Conservation (phyloP, 306 rosid species). For the Castanopsis chinensis region DNA sequence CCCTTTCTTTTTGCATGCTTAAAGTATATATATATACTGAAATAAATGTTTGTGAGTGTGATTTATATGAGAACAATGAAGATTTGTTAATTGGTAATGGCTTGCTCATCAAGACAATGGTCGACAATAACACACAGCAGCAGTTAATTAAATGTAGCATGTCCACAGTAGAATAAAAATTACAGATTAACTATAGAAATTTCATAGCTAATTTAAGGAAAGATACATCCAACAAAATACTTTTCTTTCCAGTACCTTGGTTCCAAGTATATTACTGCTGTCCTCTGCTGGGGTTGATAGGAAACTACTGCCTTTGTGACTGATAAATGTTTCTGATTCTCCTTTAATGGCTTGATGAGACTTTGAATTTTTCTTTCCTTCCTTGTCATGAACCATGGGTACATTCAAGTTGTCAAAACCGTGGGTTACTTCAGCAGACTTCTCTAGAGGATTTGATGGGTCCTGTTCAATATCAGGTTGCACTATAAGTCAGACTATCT, state of each 20-base stretch:
- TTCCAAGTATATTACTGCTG: neutral
- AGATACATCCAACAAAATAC: neutral
- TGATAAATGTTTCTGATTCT: neutral
- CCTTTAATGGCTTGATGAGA: slow-evolving; percentile 8
- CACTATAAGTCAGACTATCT: neutral
- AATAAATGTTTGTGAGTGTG: neutral
- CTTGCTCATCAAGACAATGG: neutral
- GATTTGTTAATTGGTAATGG: neutral
- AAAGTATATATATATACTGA: neutral
- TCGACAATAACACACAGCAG: neutral
- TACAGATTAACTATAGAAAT: neutral
- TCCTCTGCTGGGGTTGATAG: slow-evolving; percentile 9
- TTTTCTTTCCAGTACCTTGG: neutral
- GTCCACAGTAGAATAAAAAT: neutral
- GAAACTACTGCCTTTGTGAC: neutral
- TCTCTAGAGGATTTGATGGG: neutral
- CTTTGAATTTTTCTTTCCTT: neutral
- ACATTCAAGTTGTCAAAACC: neutral
- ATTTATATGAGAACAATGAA: neutral
- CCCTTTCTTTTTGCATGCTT: neutral
- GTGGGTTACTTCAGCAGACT: slow-evolving; percentile 15
- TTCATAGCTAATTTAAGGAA: neutral
- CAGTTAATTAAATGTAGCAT: neutral
- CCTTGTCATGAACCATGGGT: slow-evolving; percentile 1
- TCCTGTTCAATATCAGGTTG: slow-evolving; percentile 25